phyloP scores from a whole-genome alignment of 2,329 filamentous ascomycete species.

The Epichloe sylvatica region DNA sequence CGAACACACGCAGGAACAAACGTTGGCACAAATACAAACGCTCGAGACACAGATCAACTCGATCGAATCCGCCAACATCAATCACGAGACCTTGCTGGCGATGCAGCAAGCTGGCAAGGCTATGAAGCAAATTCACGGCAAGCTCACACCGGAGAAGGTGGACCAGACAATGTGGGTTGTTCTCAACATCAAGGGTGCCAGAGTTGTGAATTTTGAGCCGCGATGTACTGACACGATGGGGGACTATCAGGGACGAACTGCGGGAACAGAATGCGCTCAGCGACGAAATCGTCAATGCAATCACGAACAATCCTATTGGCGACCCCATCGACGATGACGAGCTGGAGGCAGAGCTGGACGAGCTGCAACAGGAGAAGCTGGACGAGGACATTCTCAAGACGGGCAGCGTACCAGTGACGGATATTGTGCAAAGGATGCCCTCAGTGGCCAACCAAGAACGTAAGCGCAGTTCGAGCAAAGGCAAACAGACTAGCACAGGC shows the following conservation, averaged over 20 bases:
- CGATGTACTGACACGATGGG: neutral
- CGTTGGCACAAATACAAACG: constrained; percentile 74
- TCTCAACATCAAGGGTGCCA: neutral
- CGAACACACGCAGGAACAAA: constrained; percentile 85
- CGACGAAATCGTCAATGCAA: constrained; percentile 80
- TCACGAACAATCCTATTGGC: constrained; percentile 55
- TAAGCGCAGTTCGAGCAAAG: constrained; percentile 36
- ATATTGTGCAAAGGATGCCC: constrained; percentile 65
- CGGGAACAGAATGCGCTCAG: constrained; percentile 85
- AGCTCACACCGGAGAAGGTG: constrained; percentile 85
- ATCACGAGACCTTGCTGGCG: constrained; percentile 84
- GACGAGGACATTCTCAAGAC: constrained; percentile 90
- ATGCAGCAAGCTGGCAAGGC: constrained; percentile 85
- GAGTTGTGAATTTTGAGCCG: too few species aligned
- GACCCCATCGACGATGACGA: constrained; percentile 73
- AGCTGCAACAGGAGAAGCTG: constrained; percentile 79
- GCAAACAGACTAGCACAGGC: neutral
- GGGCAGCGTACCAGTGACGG: constrained; percentile 67
- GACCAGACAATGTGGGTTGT: constrained; percentile 77
- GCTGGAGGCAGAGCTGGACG: constrained; percentile 71
- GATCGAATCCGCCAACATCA: constrained; percentile 97
- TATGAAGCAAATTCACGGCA: constrained; percentile 86
- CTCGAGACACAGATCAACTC: constrained; percentile 91
- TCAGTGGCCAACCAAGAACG: constrained; percentile 59
- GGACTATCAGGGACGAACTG: constrained; percentile 57